A percentile compares a stretch with the other conserved stretches of the same genome.
Conservation (phyloP, 192 early-diverging fungal genomes). For the Chytriomyces sp. region DNA sequence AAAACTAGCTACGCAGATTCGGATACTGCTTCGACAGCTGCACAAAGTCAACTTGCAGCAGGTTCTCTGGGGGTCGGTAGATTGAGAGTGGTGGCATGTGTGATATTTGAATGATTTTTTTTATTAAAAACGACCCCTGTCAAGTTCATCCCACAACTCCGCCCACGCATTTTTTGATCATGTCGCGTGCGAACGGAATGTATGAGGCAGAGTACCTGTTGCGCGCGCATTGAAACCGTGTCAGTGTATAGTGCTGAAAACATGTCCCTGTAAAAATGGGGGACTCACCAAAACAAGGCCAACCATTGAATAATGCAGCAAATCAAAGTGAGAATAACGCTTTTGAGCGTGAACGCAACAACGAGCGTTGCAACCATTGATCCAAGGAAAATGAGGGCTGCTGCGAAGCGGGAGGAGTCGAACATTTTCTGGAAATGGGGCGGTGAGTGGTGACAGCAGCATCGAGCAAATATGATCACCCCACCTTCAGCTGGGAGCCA, state of each 20-base stretch:
- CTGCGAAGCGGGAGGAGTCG: conserved; percentile 71
- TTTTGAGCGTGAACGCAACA: conserved; percentile 70
- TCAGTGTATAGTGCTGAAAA: not conserved
- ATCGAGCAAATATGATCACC: conserved; percentile 53
- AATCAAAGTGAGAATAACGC: conserved; percentile 75
- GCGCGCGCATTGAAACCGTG: not conserved
- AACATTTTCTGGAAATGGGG: conserved; percentile 53
- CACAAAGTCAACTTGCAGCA: conserved; percentile 19
- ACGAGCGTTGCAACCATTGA: conserved; percentile 75
- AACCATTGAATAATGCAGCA: conserved; percentile 86
- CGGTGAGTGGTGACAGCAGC: conserved; percentile 49
- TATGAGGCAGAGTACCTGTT: conserved; percentile 59
- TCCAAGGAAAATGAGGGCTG: conserved; percentile 73
- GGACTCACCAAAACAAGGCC: conserved; percentile 78
- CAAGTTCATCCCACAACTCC: conserved; percentile 32
- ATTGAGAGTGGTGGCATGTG: not conserved
- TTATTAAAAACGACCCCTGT: not conserved
- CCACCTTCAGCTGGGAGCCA: conserved; percentile 81
- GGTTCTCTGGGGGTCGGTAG: not conserved
- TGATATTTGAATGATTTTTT: not conserved
- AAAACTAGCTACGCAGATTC: conserved; percentile 13
- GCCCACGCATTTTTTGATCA: conserved; percentile 46
- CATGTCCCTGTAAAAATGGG: conserved; percentile 45
- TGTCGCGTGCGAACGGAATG: conserved; percentile 86
- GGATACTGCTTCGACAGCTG: conserved; percentile 13